Conservation (phyloP, 2,329 filamentous ascomycete genomes). For the Neocucurbitaria cava region DNA sequence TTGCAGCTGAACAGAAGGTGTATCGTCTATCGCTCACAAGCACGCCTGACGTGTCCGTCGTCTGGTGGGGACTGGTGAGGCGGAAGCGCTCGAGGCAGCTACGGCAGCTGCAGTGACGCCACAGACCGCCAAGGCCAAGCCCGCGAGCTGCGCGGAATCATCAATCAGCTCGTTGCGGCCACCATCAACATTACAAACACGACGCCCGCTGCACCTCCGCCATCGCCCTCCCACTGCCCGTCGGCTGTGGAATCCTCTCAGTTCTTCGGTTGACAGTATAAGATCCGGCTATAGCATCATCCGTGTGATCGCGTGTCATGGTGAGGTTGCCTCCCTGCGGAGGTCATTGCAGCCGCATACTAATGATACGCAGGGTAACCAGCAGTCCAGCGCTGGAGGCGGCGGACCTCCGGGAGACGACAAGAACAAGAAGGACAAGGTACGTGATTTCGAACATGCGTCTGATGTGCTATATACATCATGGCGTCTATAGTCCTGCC, state of each 20-base stretch:
- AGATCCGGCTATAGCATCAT: not conserved
- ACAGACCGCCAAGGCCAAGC: conserved; percentile 18
- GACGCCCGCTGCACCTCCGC: conserved; percentile 21
- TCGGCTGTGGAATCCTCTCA: conserved; percentile 2
- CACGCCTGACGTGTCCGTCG: conserved; percentile 43
- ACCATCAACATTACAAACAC: conserved; percentile 44
- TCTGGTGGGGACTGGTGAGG: conserved; percentile 40
- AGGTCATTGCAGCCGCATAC: conserved; percentile 42
- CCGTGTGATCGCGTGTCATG: conserved; percentile 39
- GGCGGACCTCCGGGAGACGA: conserved; percentile 73
- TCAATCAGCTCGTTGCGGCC: conserved; percentile 30
- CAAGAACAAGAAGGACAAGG: conserved; percentile 86
- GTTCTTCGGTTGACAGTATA: not conserved
- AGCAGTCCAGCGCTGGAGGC: conserved; percentile 84
- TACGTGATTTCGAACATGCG: conserved; percentile 22
- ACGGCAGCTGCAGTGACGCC: conserved; percentile 34
- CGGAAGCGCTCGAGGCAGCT: conserved; percentile 20
- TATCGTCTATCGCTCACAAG: conserved; percentile 1
- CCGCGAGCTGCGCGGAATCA: conserved; percentile 31
- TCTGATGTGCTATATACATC: not conserved
- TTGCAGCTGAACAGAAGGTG: not conserved
- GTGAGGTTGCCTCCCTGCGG: conserved; percentile 33
- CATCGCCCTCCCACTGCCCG: conserved; percentile 19
- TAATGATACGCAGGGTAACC: conserved; percentile 69
- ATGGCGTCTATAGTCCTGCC: not conserved